Evolutionary conservation across 768 basidiomycete species (phyloP).

Genomic region (Trametes cubensis): DNA sequence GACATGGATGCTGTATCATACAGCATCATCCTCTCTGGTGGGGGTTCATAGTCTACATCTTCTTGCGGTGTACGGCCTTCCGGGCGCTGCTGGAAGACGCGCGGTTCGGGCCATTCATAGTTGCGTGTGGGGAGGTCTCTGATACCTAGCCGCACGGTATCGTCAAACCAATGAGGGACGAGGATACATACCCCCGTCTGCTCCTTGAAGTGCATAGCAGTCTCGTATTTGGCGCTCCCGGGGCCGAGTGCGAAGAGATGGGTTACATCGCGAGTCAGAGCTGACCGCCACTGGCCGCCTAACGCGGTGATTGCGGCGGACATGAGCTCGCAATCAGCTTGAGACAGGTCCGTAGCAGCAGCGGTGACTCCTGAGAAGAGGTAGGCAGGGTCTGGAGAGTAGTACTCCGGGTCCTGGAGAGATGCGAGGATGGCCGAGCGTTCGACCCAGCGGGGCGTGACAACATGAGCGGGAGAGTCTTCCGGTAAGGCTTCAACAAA

Average conservation of each 20-base stretch:
- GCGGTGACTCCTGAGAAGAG: slow-evolving; percentile 85
- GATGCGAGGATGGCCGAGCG: slow-evolving; percentile 60
- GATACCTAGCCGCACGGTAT: slow-evolving; percentile 57
- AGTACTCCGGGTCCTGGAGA: slow-evolving; percentile 60
- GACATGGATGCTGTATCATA: slow-evolving; percentile 38
- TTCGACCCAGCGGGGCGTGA: slow-evolving; percentile 71
- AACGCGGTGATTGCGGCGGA: slow-evolving; percentile 70
- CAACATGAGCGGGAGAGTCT: slow-evolving; percentile 34
- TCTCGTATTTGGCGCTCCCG: slow-evolving; percentile 48
- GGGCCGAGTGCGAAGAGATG: slow-evolving; percentile 72
- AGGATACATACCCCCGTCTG: slow-evolving; percentile 65
- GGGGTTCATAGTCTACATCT: slow-evolving; percentile 32
- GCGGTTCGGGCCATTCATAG: slow-evolving; percentile 79
- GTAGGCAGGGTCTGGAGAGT: slow-evolving; percentile 75
- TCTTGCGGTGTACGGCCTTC: slow-evolving; percentile 31
- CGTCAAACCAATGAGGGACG: slow-evolving; percentile 94
- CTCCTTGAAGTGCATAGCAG: slow-evolving; percentile 58
- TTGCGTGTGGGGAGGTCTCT: slow-evolving; percentile 51
- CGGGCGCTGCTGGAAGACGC: slow-evolving; percentile 43
- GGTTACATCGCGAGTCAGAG: slow-evolving; percentile 83
- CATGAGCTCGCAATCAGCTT: slow-evolving; percentile 71
- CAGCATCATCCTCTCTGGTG: slow-evolving; percentile 38
- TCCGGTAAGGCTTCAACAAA: slow-evolving; percentile 46
- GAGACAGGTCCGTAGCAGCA: slow-evolving; percentile 67
- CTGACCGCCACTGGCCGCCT: slow-evolving; percentile 80